phyloP scores from a whole-genome alignment of 2,329 filamentous ascomycete genomes.

The Sporothrix luriei region DNA sequence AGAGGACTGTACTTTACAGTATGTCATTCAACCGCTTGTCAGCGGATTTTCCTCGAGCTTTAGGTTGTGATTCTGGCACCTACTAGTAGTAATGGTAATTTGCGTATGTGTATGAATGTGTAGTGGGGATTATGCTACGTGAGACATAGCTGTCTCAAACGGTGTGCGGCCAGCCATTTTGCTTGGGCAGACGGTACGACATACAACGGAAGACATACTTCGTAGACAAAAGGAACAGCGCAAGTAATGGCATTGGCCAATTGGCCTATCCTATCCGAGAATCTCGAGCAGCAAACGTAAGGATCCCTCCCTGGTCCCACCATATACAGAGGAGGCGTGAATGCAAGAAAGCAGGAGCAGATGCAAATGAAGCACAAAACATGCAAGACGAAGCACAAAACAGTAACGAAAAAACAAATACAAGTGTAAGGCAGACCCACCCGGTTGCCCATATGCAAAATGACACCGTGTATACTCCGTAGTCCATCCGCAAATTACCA shows the following conservation, averaged over 20 bases:
- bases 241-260: constrained; percentile 18
- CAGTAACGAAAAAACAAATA: constrained; percentile 4
- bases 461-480: not conserved
- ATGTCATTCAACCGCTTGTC: constrained; percentile 3
- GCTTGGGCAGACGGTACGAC: not conserved
- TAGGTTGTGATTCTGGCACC: not conserved
- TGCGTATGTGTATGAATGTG: not conserved
- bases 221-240: not conserved
- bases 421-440: constrained; percentile 5
- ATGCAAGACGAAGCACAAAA: constrained; percentile 3
- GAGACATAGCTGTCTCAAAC: constrained; percentile 24
- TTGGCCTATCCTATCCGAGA: constrained; percentile 19
- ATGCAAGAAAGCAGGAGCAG: constrained; percentile 10
- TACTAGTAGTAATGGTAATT: not conserved
- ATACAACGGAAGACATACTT: not conserved
- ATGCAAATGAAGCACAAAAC: not conserved
- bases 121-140: constrained; percentile 8
- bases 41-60: not conserved
- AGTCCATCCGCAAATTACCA: constrained; percentile 18
- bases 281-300: constrained; percentile 16
- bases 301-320: not conserved
- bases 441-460: constrained; percentile 24
- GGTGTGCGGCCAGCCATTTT: not conserved
- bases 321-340: constrained; percentile 9
- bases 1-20: not conserved